phyloP scores from a whole-genome alignment of 2,329 filamentous ascomycete genomes.

The Pseudopyricularia cyperi region DNA sequence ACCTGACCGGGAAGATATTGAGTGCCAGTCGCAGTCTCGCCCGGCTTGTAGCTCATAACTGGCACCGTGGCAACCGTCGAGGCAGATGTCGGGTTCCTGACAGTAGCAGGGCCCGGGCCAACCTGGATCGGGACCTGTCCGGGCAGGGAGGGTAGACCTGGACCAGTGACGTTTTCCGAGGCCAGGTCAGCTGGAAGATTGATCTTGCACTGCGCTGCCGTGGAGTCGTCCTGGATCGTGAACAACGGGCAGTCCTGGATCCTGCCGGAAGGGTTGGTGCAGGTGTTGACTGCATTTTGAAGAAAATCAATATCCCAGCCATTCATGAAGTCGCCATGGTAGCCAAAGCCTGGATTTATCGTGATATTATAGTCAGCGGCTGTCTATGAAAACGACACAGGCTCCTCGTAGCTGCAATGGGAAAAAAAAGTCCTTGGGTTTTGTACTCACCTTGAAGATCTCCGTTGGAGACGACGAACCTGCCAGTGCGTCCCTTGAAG shows the following conservation, averaged over 20 bases:
- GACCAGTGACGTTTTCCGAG: constrained; percentile 45
- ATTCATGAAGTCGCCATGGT: constrained; percentile 69
- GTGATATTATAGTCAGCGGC: background rate
- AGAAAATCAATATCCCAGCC: constrained; percentile 63
- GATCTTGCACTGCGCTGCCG: constrained; percentile 48
- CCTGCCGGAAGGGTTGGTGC: constrained; percentile 56
- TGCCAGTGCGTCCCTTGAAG: constrained; percentile 48
- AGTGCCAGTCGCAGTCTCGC: constrained; percentile 16
- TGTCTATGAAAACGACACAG: no score
- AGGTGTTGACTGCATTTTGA: constrained; percentile 58
- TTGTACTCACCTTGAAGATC: constrained; percentile 50
- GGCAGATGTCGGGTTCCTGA: constrained; percentile 6
- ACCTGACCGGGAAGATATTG: constrained; percentile 26
- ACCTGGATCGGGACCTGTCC: constrained; percentile 41
- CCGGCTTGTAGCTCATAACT: constrained; percentile 22
- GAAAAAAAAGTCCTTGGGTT: no score
- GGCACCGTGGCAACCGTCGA: constrained; percentile 12
- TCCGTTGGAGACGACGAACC: constrained; percentile 67
- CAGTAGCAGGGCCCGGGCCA: constrained; percentile 14
- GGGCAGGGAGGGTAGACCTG: constrained; percentile 44
- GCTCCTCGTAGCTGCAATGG: no score
- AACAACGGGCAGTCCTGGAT: constrained; percentile 69
- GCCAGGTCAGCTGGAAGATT: constrained; percentile 23
- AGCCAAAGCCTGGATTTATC: constrained; percentile 50
- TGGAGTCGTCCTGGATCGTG: constrained; percentile 45